phyloP scores from a whole-genome alignment of 2,329 filamentous ascomycete species.

The Aureobasidium sp. region DNA sequence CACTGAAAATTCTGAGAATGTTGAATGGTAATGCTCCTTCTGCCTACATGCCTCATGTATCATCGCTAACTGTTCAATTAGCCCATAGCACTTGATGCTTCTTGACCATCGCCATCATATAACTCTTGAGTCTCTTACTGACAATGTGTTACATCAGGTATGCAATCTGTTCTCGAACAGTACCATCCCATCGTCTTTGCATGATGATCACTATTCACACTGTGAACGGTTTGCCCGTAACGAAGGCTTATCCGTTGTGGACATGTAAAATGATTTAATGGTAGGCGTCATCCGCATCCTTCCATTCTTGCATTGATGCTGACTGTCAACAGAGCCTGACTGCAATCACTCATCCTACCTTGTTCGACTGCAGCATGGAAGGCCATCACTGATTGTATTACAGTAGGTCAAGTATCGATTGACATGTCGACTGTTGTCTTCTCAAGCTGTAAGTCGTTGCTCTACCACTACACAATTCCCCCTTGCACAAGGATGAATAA shows the following conservation, averaged over 20 bases:
- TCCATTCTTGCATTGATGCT: not conserved
- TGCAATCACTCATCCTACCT: slow-evolving; percentile 1
- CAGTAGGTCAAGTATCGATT: not conserved
- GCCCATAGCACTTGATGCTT: slow-evolving; percentile 20
- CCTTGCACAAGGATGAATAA: slow-evolving; percentile 48
- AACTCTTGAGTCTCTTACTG: slow-evolving; percentile 21
- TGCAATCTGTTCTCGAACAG: slow-evolving; percentile 3
- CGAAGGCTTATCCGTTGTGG: slow-evolving; percentile 16
- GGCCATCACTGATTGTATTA: slow-evolving; percentile 5
- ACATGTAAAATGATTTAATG: slow-evolving; percentile 17
- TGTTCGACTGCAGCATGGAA: slow-evolving; percentile 1
- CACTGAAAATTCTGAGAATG: slow-evolving; percentile 58
- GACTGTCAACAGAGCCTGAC: slow-evolving; percentile 15
- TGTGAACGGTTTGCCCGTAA: slow-evolving; percentile 14
- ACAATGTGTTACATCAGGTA: slow-evolving; percentile 22
- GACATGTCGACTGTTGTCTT: not conserved
- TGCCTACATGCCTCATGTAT: not conserved
- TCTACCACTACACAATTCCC: slow-evolving; percentile 13
- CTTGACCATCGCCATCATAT: slow-evolving; percentile 30
- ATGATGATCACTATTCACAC: slow-evolving; percentile 17
- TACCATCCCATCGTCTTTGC: not conserved
- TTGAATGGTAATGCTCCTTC: slow-evolving; percentile 51
- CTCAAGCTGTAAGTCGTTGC: slow-evolving; percentile 1
- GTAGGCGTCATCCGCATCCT: not conserved
- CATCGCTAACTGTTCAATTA: slow-evolving; percentile 24